A percentile compares a stretch with the other conserved stretches of the same genome.
phyloP scores from a whole-genome alignment of 805 yeast genomes.

The Wickerhamomyces queroliae region DNA sequence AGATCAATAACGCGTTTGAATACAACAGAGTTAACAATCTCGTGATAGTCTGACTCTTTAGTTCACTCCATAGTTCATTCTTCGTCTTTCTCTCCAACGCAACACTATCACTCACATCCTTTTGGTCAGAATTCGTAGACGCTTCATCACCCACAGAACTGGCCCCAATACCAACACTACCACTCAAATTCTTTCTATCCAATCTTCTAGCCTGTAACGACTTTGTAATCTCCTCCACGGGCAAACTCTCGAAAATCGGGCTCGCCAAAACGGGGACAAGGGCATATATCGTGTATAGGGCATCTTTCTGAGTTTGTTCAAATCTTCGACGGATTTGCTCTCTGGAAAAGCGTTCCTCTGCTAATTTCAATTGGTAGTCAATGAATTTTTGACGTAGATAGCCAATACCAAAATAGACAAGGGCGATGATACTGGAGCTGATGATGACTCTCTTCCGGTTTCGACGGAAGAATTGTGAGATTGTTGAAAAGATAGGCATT shows the following conservation, averaged over 20 bases:
- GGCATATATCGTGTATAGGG: constrained; percentile 77
- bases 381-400: constrained; percentile 38
- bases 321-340: constrained; percentile 77
- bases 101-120: too few species aligned
- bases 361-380: constrained; percentile 44
- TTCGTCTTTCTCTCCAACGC: constrained; percentile 36
- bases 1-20: constrained; percentile 59
- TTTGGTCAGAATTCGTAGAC: too few species aligned
- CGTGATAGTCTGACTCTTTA: constrained; percentile 69
- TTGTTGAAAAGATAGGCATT: constrained; percentile 15
- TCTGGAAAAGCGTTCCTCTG: constrained; percentile 53
- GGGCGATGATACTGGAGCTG: constrained; percentile 38
- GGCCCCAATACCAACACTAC: constrained; percentile 3
- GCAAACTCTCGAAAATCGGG: constrained; percentile 54
- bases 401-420: constrained; percentile 36
- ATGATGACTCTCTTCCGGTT: constrained; percentile 39
- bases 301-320: constrained; percentile 88
- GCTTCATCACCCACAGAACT: constrained; percentile 29
- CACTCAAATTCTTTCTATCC: constrained; percentile 18
- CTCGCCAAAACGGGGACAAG: constrained; percentile 70
- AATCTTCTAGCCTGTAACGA: constrained; percentile 59
- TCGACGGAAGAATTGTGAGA: constrained; percentile 30
- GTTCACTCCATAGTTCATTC: constrained; percentile 76
- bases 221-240: constrained; percentile 69
- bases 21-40: constrained; percentile 69